Base-by-base conservation (phyloP, 352 stramenopile genomes). In the Globisporangium cylindrosporum region DNA sequence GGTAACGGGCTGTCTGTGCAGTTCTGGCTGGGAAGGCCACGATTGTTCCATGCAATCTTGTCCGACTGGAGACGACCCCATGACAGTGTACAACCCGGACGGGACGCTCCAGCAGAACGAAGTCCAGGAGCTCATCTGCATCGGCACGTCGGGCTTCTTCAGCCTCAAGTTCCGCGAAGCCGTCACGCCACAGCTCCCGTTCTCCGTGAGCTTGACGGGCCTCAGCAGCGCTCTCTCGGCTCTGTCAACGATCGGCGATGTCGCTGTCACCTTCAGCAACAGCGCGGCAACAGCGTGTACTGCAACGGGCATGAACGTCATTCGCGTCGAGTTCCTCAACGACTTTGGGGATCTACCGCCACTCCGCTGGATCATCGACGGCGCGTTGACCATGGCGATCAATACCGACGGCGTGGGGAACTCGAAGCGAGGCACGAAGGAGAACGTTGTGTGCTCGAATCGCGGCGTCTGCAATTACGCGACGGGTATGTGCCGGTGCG, bases 31-130 rank as follows among this genome's bases (percentile, higher is more conserved):
- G 84, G 86, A 86, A 60, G 94, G 93, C n/a, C 81, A 97, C 63
- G 89, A 96, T 62, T 98, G 95, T 76, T 86, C 81, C 15, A 73
- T 77, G 59, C 73, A 89, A n/a, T 91, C 86, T 20, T 98, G 94
- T 67, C 91, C 90, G 7, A 93, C 83, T 20, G 93, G 92, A 59
- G 95, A 98, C 68, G 89, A 97, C 68, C 91, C 91, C 1, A 77
- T 93, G 68, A 96, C 91, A 0, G 32, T 72, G n/a, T 77, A 76
- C 63, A 62, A 69, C 43, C 0, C 59, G 0, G 61, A 77, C 27
- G 78, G 77, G 29, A 53, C 62, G 1, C 67, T 56, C 8, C 88
- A 98, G 70, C 65, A 79, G 59, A 95, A 94, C 67, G 90, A 96
- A 62, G 73, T 95, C 14, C 90, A 97, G 67, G 71, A 80, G 49